Conservation (phyloP, 345 rosid species). For the Moringa oleifera region DNA sequence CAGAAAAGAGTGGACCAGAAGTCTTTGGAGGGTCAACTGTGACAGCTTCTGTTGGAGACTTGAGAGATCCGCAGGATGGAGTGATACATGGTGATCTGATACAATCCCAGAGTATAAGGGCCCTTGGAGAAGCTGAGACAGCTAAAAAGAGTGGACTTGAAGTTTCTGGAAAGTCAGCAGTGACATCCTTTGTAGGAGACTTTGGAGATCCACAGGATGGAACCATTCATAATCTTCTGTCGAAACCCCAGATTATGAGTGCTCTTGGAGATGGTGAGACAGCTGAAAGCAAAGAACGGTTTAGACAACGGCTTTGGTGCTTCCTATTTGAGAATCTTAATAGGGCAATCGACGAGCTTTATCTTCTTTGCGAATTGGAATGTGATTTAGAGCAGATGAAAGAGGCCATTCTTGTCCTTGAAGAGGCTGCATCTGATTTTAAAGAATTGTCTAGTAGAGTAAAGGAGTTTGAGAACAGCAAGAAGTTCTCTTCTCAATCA, state of each 20-base stretch:
- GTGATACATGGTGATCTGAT: conserved; percentile 11
- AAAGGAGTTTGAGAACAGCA: conserved; percentile 56
- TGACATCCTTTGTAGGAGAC: conserved; percentile 15
- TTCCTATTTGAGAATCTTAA: conserved; percentile 78
- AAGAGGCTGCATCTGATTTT: conserved; percentile 70
- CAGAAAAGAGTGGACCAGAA: conserved; percentile 25
- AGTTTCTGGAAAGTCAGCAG: conserved; percentile 18
- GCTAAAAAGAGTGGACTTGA: conserved; percentile 22
- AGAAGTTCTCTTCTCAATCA: conserved; percentile 39
- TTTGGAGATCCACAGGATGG: conserved; percentile 17
- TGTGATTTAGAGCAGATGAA: conserved; percentile 74
- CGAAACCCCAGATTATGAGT: conserved; percentile 24
- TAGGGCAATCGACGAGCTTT: conserved; percentile 78
- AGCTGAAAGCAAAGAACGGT: conserved; percentile 73
- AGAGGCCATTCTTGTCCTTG: conserved; percentile 75
- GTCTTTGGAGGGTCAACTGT: conserved; percentile 17
- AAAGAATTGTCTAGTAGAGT: conserved; percentile 53
- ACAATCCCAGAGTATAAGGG: conserved; percentile 24
- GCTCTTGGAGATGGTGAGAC: conserved; percentile 39
- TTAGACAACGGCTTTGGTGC: conserved; percentile 76
- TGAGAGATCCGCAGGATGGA: conserved; percentile 16
- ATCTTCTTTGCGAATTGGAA: conserved; percentile 73
- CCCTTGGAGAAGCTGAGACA: conserved; percentile 33
- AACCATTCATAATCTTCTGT: conserved; percentile 11
- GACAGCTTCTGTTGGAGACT: conserved; percentile 17